These are phyloP conservation scores for Gamarada debralockiae DNA, from an alignment of 495 filamentous ascomycete genomes.

Conservation along the genomic window DNA sequence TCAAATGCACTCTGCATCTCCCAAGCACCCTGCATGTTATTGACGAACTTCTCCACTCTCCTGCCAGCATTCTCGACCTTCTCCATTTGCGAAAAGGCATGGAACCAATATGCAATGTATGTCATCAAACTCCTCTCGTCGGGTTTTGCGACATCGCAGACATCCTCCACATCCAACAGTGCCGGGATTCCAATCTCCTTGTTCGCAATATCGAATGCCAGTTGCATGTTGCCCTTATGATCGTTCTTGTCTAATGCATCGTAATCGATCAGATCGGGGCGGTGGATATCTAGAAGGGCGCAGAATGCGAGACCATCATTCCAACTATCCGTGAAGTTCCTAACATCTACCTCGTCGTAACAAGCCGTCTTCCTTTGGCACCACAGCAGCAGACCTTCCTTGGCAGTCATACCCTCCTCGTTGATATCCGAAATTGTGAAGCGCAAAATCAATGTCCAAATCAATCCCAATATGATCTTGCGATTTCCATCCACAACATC, in stretches of 20 bases:
- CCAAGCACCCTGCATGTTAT: slow-evolving; percentile 99
- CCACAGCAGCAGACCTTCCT: slow-evolving; percentile 93
- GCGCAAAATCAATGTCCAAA: slow-evolving; percentile 95
- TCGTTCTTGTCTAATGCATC: slow-evolving; percentile 90
- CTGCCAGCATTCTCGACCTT: slow-evolving; percentile 95
- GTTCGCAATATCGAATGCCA: slow-evolving; percentile 92
- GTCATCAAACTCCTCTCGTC: slow-evolving; percentile 98
- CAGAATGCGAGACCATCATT: slow-evolving; percentile 97
- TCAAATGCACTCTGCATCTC: slow-evolving; percentile 98
- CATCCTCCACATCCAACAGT: slow-evolving; percentile 94
- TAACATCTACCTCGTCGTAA: slow-evolving; percentile 92
- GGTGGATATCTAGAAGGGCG: slow-evolving; percentile 92
- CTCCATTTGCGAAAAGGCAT: slow-evolving; percentile 97
- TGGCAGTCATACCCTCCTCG: slow-evolving; percentile 94
- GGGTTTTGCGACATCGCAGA: slow-evolving; percentile 92
- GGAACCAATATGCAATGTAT: slow-evolving; percentile 99
- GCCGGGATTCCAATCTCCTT: slow-evolving; percentile 97
- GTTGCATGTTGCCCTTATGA: slow-evolving; percentile 94
- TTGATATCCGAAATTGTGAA: slow-evolving; percentile 99
- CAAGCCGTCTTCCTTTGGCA: slow-evolving; percentile 98
- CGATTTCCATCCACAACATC: slow-evolving; percentile 97
- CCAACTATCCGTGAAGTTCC: slow-evolving; percentile 93
- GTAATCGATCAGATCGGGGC: slow-evolving; percentile 95
- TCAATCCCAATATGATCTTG: slow-evolving; percentile 94
- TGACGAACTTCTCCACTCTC: slow-evolving; percentile 96